These are phyloP conservation scores for Lophiotrema nucula DNA, from an alignment of 495 filamentous ascomycete species.

Conservation along the genomic window DNA sequence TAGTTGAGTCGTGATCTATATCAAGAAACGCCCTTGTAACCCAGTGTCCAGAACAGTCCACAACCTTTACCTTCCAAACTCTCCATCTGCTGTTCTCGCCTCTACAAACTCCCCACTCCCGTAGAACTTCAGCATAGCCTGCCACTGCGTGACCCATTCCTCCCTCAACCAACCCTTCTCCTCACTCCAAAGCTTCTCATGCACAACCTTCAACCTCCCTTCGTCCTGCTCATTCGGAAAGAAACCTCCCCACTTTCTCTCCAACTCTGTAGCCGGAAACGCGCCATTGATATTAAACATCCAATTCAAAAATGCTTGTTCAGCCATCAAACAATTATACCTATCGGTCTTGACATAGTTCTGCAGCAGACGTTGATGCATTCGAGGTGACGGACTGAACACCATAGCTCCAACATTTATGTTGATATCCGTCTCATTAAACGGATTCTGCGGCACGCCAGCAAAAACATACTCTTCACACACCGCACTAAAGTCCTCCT, in stretches of 20 bases:
- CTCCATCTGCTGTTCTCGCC: constrained; percentile 6
- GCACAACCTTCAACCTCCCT: constrained; percentile 15
- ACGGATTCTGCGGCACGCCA: constrained; percentile 13
- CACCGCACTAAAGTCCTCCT: background rate
- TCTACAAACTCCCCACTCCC: constrained; percentile 3
- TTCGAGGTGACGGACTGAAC: background rate
- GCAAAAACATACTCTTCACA: constrained; percentile 15
- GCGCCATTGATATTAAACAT: constrained; percentile 10
- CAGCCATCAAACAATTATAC: constrained; percentile 13
- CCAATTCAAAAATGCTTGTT: constrained; percentile 20
- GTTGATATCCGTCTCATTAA: constrained; percentile 1
- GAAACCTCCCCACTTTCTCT: constrained; percentile 3
- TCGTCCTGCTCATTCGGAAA: constrained; percentile 10
- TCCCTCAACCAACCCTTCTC: constrained; percentile 3
- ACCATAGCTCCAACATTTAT: constrained; percentile 21
- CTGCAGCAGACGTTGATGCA: constrained; percentile 15
- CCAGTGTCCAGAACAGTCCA: too few relatives aligned
- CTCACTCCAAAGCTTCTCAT: constrained; percentile 19
- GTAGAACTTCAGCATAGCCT: constrained; percentile 16
- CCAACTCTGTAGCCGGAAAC: constrained; percentile 7
- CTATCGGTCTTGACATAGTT: constrained; percentile 11
- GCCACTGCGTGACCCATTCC: background rate
- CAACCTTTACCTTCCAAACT: too few relatives aligned
- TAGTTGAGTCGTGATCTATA: too few relatives aligned
- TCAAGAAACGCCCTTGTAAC: too few relatives aligned